Base-by-base conservation (phyloP, 2,329 filamentous ascomycete species). In the Cladosporium sp. region DNA sequence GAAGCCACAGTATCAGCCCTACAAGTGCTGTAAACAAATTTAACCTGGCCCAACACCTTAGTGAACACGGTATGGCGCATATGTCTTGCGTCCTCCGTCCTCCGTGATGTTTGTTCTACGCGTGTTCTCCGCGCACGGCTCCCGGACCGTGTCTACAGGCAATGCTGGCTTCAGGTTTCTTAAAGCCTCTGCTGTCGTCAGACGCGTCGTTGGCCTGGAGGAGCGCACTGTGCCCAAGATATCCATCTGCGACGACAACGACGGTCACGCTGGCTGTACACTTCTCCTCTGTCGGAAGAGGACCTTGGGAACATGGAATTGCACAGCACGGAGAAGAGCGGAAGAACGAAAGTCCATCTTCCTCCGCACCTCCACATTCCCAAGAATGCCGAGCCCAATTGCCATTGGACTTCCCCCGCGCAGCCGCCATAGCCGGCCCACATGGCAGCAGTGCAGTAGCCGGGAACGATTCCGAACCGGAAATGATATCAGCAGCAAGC, bases 321-420 rank as follows among this genome's bases (percentile, higher is more conserved):
- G 7, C 40, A 46, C 52, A 2, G 28, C 49, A 63, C 61, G 61
- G 61, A 63, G 61, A 63, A 63, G 50, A 37, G 61, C 61, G 61
- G 61, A 63, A 56, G 61, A 63, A 63, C 50, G 50, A 63, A 63
- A 63, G 61, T 63, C 61, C 61, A 62, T 33, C 59, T 60, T 23
- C 57, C 57, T 53, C 59, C 59, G 46, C 40, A 33, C 50, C 50
- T 63, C 61, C 61, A 56, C 61, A 44, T 26, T 44, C 11, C 59
- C 59, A 44, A 56, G 46, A 46, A 16, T 63, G 61, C 61, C 61
- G 61, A 37, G 61, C 29, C 50, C 61, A 63, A 56, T 44, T 63
- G 37, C 61, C 61, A 63, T 26, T 16, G 26, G 40, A 21, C 21
- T 63, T 56, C 28, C 61, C 61, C 50, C 50, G 50, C 50, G 61